Evolutionary conservation across 805 yeast species (phyloP), one percentile per base, ranked within the genome.

Genomic region (Blastobotrys peoriensis): DNA sequence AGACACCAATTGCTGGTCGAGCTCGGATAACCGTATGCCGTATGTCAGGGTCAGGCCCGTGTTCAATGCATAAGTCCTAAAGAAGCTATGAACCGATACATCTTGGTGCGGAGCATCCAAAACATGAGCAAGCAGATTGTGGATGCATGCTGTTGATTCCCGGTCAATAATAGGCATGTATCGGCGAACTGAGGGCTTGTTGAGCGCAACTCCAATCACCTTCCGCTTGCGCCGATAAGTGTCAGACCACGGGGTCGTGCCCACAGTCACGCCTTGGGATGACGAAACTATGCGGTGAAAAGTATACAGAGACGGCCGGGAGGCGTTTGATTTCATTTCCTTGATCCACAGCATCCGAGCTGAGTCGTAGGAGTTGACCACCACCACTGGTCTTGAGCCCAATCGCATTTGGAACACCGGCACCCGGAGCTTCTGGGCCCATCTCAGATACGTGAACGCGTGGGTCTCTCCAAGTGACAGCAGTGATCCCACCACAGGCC

Each of bases 261-360:
- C 73, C 33, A 68, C 67, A 1, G 73, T 69, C 34, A 64, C 62
- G 2, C 73, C 71, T 49, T 53, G 69, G 40, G 51, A 64, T 23
- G 53, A 83, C 71, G 36, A 83, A 67, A 62, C 64, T 17, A 83
- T 68, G 16, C 69, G 65, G 62, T 85, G 93, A 62, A 85, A 84
- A 1, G 88, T 81, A 59, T 75, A 76, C 43, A 74, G 66, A 17
- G 70, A 61, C 0, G 93, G 93, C 35, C 94, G 65, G 1, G 91
- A 83, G 53, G 77, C 80, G 48, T 75, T 76, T 2, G 79, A 74
- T 27, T 67, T 58, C 5, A 78, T 64, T 50, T 69, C 67, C 22
- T 60, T 61, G 21, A 73, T 59, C 84, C 85, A 82, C 2, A 84
- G 61, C 19, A 65, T 65, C 33, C 62, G 59, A 1, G 80, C 77